A percentile compares a stretch with the other conserved stretches of the same genome.
phyloP scores from a whole-genome alignment of 1,139 yeast genomes.

The Zygotorulaspora mrakii region DNA sequence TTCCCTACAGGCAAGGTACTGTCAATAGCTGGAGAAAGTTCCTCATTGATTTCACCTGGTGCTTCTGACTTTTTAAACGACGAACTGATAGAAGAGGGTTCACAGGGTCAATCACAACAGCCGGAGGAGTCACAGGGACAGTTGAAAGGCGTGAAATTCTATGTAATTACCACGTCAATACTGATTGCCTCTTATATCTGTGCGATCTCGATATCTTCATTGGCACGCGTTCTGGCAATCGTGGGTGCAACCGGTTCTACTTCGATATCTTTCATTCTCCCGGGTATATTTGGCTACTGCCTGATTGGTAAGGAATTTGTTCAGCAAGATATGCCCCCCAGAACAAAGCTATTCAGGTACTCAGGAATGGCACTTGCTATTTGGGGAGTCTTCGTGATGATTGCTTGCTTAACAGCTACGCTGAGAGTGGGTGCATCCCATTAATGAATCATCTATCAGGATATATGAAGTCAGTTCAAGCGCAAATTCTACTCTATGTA shows the following conservation, averaged over 20 bases:
- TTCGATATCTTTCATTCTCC: conserved; percentile 85
- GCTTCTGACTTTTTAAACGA: conserved; percentile 22
- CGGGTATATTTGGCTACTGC: conserved; percentile 82
- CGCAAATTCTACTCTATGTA: not conserved
- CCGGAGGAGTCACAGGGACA: conserved; percentile 24
- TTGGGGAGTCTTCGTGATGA: conserved; percentile 80
- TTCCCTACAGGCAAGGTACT: conserved; percentile 2
- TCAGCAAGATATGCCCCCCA: conserved; percentile 38
- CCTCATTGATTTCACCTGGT: conserved; percentile 7
- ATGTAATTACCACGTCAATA: conserved; percentile 61
- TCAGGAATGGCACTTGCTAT: conserved; percentile 57
- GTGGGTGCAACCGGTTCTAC: conserved; percentile 97
- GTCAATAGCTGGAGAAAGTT: conserved; percentile 7
- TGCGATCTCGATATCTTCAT: conserved; percentile 73
- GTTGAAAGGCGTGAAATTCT: conserved; percentile 46
- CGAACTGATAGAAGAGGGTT: conserved; percentile 37
- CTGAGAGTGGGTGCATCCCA: conserved; percentile 55
- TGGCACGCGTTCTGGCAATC: conserved; percentile 82
- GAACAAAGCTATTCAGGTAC: conserved; percentile 47
- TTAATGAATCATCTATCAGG: no score
- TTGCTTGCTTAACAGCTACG: conserved; percentile 74
- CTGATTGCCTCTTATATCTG: conserved; percentile 60
- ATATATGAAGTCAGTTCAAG: no score
- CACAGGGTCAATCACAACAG: conserved; percentile 22
- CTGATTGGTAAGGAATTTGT: conserved; percentile 50